phyloP scores from a whole-genome alignment of 2,329 filamentous ascomycete genomes.

The Aspergillus ibericus region DNA sequence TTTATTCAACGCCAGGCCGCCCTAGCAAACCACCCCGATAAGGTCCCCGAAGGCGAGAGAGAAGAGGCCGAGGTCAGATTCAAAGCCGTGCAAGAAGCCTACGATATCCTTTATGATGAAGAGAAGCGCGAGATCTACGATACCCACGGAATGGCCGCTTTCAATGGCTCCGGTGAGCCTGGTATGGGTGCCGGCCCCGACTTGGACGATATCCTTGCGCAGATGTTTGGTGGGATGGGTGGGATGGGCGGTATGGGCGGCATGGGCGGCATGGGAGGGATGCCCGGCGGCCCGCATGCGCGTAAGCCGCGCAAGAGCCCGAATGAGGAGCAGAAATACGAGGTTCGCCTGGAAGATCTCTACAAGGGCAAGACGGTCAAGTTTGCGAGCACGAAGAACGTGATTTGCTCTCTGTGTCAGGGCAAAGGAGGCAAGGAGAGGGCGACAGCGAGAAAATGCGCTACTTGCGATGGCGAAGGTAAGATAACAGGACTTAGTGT shows the following conservation, averaged over 20 bases:
- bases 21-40: constrained; percentile 88
- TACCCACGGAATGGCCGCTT: constrained; percentile 91
- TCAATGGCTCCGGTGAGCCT: constrained; percentile 72
- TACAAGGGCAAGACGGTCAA: constrained; percentile 99
- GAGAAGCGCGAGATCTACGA: constrained; percentile 92
- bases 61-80: constrained; percentile 86
- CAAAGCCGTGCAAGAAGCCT: constrained; percentile 89
- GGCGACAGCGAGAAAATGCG: constrained; percentile 78
- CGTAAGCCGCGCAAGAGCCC: constrained; percentile 62
- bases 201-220: constrained; percentile 85
- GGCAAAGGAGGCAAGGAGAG: constrained; percentile 89
- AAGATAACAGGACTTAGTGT: constrained; percentile 17
- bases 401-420: constrained; percentile 83
- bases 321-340: constrained; percentile 87
- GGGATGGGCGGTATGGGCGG: constrained; percentile 59
- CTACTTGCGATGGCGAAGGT: constrained; percentile 78
- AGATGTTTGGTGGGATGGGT: constrained; percentile 72
- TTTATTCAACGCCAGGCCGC: constrained; percentile 63
- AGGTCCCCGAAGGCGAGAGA: constrained; percentile 82
- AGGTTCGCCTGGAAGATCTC: constrained; percentile 87
- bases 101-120: constrained; percentile 96
- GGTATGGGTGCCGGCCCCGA: constrained; percentile 65
- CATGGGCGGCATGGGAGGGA: constrained; percentile 42
- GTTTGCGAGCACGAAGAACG: constrained; percentile 92
- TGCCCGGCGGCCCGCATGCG: constrained; percentile 46